A percentile compares a stretch with the other conserved stretches of the same genome.
Evolutionary conservation across 176 grass and related monocot species (phyloP).

Genomic region (Phyllostachys edulis): DNA sequence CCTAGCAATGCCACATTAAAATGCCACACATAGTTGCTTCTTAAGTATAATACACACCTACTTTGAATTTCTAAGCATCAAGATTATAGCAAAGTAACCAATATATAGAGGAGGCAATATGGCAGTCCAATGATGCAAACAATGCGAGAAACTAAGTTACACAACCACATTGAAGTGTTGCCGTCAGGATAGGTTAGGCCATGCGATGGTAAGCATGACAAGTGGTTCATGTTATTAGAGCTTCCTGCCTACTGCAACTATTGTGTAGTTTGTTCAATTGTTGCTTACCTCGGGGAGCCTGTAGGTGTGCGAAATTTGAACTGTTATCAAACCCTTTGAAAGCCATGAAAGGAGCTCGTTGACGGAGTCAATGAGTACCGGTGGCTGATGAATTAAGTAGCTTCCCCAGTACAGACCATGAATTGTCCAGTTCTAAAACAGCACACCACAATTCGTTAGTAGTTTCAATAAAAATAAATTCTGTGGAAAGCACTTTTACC

Average conservation of each 20-base stretch:
- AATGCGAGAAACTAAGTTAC: neutral
- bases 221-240: neutral
- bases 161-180: neutral
- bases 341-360: slow-evolving; percentile 84
- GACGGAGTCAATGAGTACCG: slow-evolving; percentile 69
- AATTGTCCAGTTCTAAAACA: slow-evolving; percentile 89
- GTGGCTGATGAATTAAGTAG: slow-evolving; percentile 55
- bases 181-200: neutral
- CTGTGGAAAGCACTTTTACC: slow-evolving; percentile 6
- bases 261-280: neutral
- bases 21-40: neutral
- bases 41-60: neutral
- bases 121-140: neutral
- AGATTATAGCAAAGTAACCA: neutral
- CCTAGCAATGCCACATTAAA: too few species aligned
- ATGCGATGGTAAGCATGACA: neutral
- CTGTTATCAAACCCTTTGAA: slow-evolving; percentile 71
- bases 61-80: neutral
- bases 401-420: slow-evolving; percentile 97
- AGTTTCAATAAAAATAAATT: slow-evolving; percentile 2
- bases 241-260: neutral
- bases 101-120: neutral
- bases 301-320: slow-evolving; percentile 75
- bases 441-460: slow-evolving; percentile 23
- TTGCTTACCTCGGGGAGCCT: slow-evolving; percentile 61